Conservation (phyloP, 2,329 filamentous ascomycete genomes). For the Fusarium paranaense region DNA sequence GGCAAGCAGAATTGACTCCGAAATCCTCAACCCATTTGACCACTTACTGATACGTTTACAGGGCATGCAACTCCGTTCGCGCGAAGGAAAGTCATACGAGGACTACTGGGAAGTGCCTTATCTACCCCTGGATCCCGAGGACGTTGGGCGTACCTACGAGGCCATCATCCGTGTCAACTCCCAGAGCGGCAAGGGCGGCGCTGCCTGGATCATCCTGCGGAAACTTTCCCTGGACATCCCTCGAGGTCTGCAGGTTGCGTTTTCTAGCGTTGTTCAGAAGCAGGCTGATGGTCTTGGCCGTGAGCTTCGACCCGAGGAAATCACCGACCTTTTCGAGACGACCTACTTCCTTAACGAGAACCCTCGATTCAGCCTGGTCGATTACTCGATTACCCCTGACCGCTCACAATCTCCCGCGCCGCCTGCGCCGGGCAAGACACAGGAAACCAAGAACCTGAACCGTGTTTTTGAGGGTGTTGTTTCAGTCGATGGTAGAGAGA, state of each 20-base stretch:
- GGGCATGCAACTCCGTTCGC: background rate
- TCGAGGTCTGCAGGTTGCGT: background rate
- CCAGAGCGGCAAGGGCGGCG: background rate
- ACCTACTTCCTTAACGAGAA: background rate
- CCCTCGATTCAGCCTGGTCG: background rate
- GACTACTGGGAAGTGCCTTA: background rate
- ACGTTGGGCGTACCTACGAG: background rate
- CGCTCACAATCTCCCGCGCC: background rate
- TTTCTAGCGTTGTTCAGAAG: background rate
- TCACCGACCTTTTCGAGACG: background rate
- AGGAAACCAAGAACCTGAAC: background rate
- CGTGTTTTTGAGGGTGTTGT: conserved; percentile 88
- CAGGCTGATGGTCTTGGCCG: background rate
- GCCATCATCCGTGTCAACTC: background rate
- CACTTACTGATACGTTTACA: background rate
- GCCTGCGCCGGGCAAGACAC: background rate
- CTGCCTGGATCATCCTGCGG: background rate
- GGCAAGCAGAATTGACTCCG: background rate
- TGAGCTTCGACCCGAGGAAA: background rate
- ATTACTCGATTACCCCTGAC: conserved; percentile 1
- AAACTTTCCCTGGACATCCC: background rate
- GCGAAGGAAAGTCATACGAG: background rate
- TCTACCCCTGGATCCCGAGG: background rate
- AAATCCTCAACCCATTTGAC: background rate
- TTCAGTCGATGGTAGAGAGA: conserved; percentile 82